phyloP scores from a whole-genome alignment of 495 filamentous ascomycete genomes.

The Penicillium silybi region DNA sequence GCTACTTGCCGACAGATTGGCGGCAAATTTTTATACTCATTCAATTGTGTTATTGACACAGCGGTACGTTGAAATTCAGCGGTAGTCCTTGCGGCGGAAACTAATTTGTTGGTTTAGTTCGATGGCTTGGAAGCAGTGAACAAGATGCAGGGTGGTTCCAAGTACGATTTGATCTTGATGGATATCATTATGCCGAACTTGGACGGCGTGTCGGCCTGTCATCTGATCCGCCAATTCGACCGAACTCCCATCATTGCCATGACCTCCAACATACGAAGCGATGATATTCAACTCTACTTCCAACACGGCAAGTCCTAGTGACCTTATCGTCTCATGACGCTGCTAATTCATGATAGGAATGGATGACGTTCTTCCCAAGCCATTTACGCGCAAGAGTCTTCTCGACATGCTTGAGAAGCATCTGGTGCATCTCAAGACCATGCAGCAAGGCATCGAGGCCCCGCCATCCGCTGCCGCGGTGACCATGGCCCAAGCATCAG shows the following conservation, averaged over 20 bases:
- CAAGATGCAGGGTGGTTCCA: slow-evolving; percentile 76
- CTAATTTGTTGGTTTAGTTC: slow-evolving; percentile 48
- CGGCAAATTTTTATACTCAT: slow-evolving; percentile 85
- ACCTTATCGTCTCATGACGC: slow-evolving; percentile 5
- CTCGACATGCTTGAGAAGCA: slow-evolving; percentile 87
- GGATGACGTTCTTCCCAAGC: slow-evolving; percentile 96
- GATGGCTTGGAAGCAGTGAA: slow-evolving; percentile 92
- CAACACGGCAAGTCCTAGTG: slow-evolving; percentile 71
- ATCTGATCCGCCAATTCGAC: slow-evolving; percentile 87
- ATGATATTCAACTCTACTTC: slow-evolving; percentile 97
- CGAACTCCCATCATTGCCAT: slow-evolving; percentile 92
- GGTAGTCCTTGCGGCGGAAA: background rate
- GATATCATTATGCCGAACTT: slow-evolving; percentile 98
- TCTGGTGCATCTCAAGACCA: slow-evolving; percentile 69
- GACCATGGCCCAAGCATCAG: slow-evolving; percentile 51
- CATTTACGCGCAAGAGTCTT: slow-evolving; percentile 94
- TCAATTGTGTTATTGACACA: slow-evolving; percentile 84
- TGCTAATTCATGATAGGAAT: slow-evolving; percentile 62
- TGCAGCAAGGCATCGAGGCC: slow-evolving; percentile 53
- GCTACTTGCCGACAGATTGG: slow-evolving; percentile 91
- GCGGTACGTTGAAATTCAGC: slow-evolving; percentile 60
- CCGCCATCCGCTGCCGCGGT: slow-evolving; percentile 42
- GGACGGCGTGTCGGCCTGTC: slow-evolving; percentile 91
- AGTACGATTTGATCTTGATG: slow-evolving; percentile 95
- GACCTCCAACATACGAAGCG: slow-evolving; percentile 96